These are phyloP conservation scores for Sordariomycetes sp. DNA, from an alignment of 2,329 filamentous ascomycete genomes.

Conservation along the genomic window DNA sequence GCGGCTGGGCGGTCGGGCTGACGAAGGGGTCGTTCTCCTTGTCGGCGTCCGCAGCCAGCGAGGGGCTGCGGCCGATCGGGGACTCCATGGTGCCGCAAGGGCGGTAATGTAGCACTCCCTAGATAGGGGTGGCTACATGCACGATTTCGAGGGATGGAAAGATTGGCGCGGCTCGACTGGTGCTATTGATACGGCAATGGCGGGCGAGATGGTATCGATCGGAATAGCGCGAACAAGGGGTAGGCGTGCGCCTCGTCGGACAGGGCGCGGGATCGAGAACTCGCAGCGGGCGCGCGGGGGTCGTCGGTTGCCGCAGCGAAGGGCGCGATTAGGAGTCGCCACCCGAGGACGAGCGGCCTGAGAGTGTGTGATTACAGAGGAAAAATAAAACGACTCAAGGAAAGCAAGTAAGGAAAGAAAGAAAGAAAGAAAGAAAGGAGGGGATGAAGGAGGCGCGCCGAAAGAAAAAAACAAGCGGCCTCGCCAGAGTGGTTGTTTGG, in stretches of 20 bases:
- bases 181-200: not conserved
- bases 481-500: not conserved
- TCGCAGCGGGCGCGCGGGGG: not conserved
- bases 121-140: constrained; percentile 1
- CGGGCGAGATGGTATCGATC: not conserved
- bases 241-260: not conserved
- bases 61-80: constrained; percentile 25
- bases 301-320: not conserved
- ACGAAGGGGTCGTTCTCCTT: constrained; percentile 44
- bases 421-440: not conserved
- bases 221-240: not conserved
- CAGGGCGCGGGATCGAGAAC: not conserved
- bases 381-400: not conserved
- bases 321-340: not conserved
- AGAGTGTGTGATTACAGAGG: not conserved
- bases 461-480: not conserved
- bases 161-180: not conserved
- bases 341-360: not conserved
- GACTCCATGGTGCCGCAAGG: constrained; percentile 23
- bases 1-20: constrained; percentile 17
- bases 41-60: constrained; percentile 22
- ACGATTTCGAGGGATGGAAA: not conserved
- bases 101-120: constrained; percentile 3
- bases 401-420: not conserved
- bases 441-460: not conserved